Conservation (phyloP, 148 eudicot genomes). For the Pharnaceum exiguum region DNA sequence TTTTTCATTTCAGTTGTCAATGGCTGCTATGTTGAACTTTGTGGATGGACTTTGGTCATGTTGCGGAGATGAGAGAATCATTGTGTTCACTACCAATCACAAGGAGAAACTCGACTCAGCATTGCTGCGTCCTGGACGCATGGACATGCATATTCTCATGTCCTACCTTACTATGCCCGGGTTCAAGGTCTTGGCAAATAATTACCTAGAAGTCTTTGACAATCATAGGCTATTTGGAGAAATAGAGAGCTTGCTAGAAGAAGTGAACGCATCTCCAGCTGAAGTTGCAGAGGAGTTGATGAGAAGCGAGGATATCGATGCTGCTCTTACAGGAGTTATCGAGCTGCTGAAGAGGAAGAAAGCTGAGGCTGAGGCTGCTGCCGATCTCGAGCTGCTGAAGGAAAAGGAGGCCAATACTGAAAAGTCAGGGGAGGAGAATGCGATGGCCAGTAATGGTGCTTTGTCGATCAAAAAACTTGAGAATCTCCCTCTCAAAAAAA, state of each 20-base stretch:
- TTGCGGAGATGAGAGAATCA: conserved; percentile 27
- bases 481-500: no score
- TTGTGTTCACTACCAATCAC: conserved; percentile 17
- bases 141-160: conserved; percentile 45
- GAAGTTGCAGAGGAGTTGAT: conserved; percentile 28
- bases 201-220: conserved; percentile 17
- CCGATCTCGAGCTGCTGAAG: no score
- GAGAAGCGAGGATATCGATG: conserved; percentile 15
- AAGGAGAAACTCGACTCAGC: conserved; percentile 30
- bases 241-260: conserved; percentile 12
- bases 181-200: conserved; percentile 22
- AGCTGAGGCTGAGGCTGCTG: not conserved
- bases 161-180: conserved; percentile 19
- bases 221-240: conserved; percentile 9
- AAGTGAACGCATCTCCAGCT: conserved; percentile 23
- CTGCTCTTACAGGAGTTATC: conserved; percentile 3
- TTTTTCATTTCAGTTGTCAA: not conserved
- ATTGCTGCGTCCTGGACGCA: conserved; percentile 35
- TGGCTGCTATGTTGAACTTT: conserved; percentile 11
- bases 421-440: no score
- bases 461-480: no score
- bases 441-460: no score
- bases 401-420: no score
- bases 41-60: conserved; percentile 27
- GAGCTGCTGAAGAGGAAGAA: not conserved